Evolutionary conservation across 495 filamentous ascomycete genomes (phyloP).

Genomic region (Daldinia concentrica): DNA sequence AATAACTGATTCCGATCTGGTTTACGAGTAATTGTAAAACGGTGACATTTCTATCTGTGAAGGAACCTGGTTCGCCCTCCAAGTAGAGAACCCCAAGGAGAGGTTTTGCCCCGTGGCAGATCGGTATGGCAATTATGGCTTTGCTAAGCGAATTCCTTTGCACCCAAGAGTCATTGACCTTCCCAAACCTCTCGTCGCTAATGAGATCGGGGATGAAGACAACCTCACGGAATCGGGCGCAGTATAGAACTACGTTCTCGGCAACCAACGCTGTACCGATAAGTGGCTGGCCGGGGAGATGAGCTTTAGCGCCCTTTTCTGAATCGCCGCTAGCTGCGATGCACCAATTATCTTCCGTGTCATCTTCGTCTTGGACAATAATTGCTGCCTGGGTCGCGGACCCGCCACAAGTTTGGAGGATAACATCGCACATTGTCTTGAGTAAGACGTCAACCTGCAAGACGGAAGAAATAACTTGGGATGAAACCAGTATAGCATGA

Average conservation of each 20-base stretch:
- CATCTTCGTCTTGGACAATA: conserved; percentile 74
- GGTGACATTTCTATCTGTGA: conserved; percentile 87
- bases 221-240: conserved; percentile 81
- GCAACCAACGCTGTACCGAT: conserved; percentile 70
- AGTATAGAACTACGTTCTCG: conserved; percentile 82
- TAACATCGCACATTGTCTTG: conserved; percentile 90
- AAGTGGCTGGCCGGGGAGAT: conserved; percentile 71
- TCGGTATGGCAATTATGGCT: conserved; percentile 86
- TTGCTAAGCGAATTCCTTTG: conserved; percentile 73
- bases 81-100: conserved; percentile 87
- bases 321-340: conserved; percentile 80
- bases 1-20: conserved; percentile 88
- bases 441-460: conserved; percentile 84
- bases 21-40: conserved; percentile 87
- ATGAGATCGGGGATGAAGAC: conserved; percentile 86
- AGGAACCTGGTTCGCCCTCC: conserved; percentile 83
- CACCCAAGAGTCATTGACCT: conserved; percentile 76
- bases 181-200: conserved; percentile 86
- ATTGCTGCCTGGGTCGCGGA: conserved; percentile 81
- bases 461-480: conserved; percentile 90
- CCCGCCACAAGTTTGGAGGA: conserved; percentile 83
- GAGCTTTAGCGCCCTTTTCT: conserved; percentile 70
- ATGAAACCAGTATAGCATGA: conserved; percentile 85
- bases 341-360: conserved; percentile 65
- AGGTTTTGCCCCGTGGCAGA: conserved; percentile 76